Percentiles rank a stretch among this genome's conserved stretches.
Conservation (phyloP, 352 stramenopile genomes). For the Phytophthora citricola region DNA sequence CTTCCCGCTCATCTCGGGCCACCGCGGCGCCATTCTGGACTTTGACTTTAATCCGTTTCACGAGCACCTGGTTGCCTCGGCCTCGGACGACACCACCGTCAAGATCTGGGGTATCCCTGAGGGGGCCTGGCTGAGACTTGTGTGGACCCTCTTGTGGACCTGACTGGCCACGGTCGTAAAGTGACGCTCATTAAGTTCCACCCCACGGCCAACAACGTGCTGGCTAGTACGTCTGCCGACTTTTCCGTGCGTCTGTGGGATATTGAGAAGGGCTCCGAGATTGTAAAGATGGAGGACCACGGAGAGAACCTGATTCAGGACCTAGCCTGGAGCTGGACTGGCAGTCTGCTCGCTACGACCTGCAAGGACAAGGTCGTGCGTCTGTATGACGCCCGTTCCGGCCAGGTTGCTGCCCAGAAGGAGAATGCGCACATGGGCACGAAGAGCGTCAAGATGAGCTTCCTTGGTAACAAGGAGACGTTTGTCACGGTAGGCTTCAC, state of each 20-base stretch:
- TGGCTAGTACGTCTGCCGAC: conserved; percentile 95
- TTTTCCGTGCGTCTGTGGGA: conserved; percentile 99
- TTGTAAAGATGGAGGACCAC: conserved; percentile 86
- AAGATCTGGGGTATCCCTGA: conserved; percentile 98
- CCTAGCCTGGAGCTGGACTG: conserved; percentile 98
- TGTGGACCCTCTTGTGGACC: conserved; percentile 95
- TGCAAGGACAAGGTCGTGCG: conserved; percentile 99
- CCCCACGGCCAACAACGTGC: conserved; percentile 97
- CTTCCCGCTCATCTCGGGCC: conserved; percentile 95
- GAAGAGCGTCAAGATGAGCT: conserved; percentile 98
- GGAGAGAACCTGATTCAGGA: conserved; percentile 97
- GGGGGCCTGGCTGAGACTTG: conserved; percentile 95
- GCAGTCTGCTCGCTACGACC: conserved; percentile 93
- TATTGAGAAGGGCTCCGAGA: conserved; percentile 95
- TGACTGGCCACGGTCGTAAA: conserved; percentile 95
- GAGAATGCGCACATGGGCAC: conserved; percentile 96
- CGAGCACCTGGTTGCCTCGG: conserved; percentile 96
- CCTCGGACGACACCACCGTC: conserved; percentile 97
- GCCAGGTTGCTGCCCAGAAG: conserved; percentile 75
- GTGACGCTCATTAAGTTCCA: conserved; percentile 99
- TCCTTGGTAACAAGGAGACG: conserved; percentile 95
- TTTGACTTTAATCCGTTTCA: conserved; percentile 99
- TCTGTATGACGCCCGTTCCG: conserved; percentile 95
- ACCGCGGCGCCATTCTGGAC: conserved; percentile 97
- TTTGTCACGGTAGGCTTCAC: conserved; percentile 98